Evolutionary conservation across 805 yeast species (phyloP).

Genomic region (Nakazawaea ishiwadae): DNA sequence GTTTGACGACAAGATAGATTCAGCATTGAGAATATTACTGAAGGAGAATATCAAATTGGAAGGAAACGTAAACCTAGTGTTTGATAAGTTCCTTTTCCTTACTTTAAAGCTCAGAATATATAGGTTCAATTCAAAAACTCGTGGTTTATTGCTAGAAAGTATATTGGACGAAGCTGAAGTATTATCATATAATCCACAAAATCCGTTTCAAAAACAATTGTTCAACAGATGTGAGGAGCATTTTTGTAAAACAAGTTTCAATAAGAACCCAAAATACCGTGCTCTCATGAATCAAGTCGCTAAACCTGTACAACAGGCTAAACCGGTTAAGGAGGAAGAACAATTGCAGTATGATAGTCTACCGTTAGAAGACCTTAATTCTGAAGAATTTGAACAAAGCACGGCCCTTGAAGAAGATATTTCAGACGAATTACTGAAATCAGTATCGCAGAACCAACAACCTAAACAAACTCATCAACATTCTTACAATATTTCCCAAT

Average conservation of each 20-base stretch:
- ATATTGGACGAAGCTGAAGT: slow-evolving; percentile 4
- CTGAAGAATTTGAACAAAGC: slow-evolving; percentile 8
- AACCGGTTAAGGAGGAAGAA: not conserved
- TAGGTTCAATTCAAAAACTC: not conserved
- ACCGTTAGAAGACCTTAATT: not conserved
- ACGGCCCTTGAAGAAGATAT: not conserved
- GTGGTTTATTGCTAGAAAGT: slow-evolving; percentile 3
- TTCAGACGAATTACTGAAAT: not conserved
- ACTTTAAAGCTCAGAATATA: slow-evolving; percentile 2
- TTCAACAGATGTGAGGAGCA: not conserved
- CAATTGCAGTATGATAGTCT: not conserved
- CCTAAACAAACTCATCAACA: not conserved
- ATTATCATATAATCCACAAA: not conserved
- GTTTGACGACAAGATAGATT: slow-evolving; percentile 1
- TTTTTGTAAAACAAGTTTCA: no score
- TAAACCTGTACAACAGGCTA: not conserved
- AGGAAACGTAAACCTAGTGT: slow-evolving; percentile 1
- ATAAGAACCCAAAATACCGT: no score
- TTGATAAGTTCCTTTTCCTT: slow-evolving; percentile 7
- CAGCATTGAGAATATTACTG: not conserved
- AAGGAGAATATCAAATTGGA: not conserved
- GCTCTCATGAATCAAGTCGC: no score
- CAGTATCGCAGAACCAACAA: not conserved
- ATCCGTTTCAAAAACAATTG: not conserved
- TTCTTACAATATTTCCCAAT: not conserved